These are phyloP conservation scores for Xylariaceae sp. DNA, from an alignment of 2,329 filamentous ascomycete species.

Conservation along the genomic window DNA sequence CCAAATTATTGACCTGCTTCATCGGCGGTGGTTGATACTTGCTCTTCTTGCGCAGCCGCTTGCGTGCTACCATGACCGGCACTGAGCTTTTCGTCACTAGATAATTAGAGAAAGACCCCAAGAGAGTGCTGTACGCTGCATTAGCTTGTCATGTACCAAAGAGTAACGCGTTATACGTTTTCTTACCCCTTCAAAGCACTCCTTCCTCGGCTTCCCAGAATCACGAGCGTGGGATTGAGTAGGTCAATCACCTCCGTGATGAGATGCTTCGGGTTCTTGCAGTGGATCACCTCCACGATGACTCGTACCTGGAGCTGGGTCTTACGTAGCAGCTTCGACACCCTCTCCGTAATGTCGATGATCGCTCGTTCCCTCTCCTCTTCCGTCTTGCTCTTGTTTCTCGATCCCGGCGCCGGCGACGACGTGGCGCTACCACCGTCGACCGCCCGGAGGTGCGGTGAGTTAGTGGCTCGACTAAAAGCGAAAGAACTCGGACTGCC, in stretches of 20 bases:
- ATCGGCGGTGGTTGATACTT: slow-evolving; percentile 77
- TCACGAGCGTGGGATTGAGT: slow-evolving; percentile 88
- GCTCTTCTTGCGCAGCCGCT: slow-evolving; percentile 84
- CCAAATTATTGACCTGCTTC: slow-evolving; percentile 82
- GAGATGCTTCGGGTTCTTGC: slow-evolving; percentile 95
- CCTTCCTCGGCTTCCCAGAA: slow-evolving; percentile 88
- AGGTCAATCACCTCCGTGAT: slow-evolving; percentile 97
- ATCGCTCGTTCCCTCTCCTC: slow-evolving; percentile 81
- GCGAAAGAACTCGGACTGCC: slow-evolving; percentile 38
- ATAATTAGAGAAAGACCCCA: slow-evolving; percentile 97
- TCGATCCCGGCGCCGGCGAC: slow-evolving; percentile 57
- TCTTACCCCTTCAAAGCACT: slow-evolving; percentile 91
- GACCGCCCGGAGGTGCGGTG: slow-evolving; percentile 47
- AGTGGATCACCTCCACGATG: slow-evolving; percentile 95
- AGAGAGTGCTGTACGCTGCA: slow-evolving; percentile 70
- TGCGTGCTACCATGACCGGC: slow-evolving; percentile 96
- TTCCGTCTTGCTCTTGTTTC: slow-evolving; percentile 68
- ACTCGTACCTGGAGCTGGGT: slow-evolving; percentile 91
- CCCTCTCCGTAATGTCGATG: slow-evolving; percentile 82
- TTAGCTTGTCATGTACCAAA: slow-evolving; percentile 16
- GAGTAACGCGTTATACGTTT: slow-evolving; percentile 2
- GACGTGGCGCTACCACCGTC: slow-evolving; percentile 45
- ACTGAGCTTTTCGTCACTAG: slow-evolving; percentile 95
- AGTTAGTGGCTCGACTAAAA: slow-evolving; percentile 39
- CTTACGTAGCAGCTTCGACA: slow-evolving; percentile 86